Base-by-base conservation (phyloP, 768 basidiomycete genomes). In the Leccinum disarticulatum region DNA sequence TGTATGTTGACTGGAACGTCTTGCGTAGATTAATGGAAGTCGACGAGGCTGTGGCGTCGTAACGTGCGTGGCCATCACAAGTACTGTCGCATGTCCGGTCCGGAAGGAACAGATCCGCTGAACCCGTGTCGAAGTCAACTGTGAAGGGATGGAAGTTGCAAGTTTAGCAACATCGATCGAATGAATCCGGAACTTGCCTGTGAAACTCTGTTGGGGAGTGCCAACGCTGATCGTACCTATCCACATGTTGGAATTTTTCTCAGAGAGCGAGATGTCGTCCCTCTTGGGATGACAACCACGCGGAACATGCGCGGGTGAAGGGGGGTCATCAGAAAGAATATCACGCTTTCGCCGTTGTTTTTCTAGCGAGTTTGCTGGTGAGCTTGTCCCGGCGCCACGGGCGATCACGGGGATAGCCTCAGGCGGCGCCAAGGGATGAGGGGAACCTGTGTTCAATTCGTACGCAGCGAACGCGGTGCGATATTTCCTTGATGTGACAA, bases 51-150 rank as follows among this genome's bases (percentile, higher is more conserved):
- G 61, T 27, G 14, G 70, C 61, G 43, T 75, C 46, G 54, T 79
- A 78, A 31, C 60, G 58, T 2, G 57, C 65, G 47, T 78, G 77
- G 10, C 67, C 69, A 6, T 61, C 30, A 59, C 79, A 80, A 43
- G 62, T 68, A 31, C 50, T 52, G 38, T 35, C 54, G 55, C 78
- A 79, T 35, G 38, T 28, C 30, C 65, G 17, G 3, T 61, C 60
- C 9, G 80, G 77, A 31, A 81, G 63, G 65, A 85, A 74, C 9
- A 82, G 68, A 68, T 85, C 83, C 50, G 78, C 73, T 47, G 80
- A 82, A 28, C 83, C 81, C 17, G 81, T 83, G 64, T 83, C 83
- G 58, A 83, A 81, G 64, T 81, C 80, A 47, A 83, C 80, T 80
- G 58, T n/a, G 58, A 51, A 46, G 46, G 43, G 6, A n/a, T 22